A percentile compares a stretch with the other conserved stretches of the same genome.
Conservation (phyloP, 1,284 basidiomycete species). For the Trichosporon coremiiforme region DNA sequence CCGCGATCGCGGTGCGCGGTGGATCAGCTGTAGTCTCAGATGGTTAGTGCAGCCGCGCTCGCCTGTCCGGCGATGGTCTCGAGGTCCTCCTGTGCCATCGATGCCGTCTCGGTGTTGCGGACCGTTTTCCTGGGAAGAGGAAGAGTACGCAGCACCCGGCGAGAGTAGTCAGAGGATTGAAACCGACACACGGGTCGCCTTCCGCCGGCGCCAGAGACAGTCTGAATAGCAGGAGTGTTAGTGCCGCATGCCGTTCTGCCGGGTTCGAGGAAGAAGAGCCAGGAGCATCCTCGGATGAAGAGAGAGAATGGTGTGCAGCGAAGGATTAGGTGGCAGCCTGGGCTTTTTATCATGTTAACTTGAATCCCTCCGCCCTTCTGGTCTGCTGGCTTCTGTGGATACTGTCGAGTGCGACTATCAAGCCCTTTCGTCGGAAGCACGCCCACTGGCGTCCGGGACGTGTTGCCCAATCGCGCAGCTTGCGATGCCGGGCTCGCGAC, state of each 20-base stretch:
- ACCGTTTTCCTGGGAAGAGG: too few relatives aligned
- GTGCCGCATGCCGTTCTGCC: background rate
- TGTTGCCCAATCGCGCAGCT: background rate
- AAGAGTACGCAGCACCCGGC: too few relatives aligned
- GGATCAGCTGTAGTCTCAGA: background rate
- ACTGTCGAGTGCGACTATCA: background rate
- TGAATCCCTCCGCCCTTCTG: background rate
- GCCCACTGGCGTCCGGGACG: background rate
- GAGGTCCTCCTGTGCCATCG: too few relatives aligned
- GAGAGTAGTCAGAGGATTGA: background rate
- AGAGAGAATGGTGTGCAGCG: background rate
- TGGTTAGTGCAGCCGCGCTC: background rate
- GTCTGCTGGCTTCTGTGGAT: background rate
- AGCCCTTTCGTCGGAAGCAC: background rate
- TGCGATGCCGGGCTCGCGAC: background rate
- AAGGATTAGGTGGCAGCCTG: background rate
- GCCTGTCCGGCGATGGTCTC: background rate
- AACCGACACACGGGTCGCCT: background rate
- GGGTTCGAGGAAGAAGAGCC: background rate
- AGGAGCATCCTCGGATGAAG: background rate
- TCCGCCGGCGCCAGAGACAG: background rate
- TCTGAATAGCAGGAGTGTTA: background rate
- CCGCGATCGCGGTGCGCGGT: too few relatives aligned
- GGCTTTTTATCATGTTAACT: background rate
- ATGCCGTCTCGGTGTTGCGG: too few relatives aligned